Evolutionary conservation across 2,329 filamentous ascomycete species (phyloP).

Genomic region (Fusarium continuum): DNA sequence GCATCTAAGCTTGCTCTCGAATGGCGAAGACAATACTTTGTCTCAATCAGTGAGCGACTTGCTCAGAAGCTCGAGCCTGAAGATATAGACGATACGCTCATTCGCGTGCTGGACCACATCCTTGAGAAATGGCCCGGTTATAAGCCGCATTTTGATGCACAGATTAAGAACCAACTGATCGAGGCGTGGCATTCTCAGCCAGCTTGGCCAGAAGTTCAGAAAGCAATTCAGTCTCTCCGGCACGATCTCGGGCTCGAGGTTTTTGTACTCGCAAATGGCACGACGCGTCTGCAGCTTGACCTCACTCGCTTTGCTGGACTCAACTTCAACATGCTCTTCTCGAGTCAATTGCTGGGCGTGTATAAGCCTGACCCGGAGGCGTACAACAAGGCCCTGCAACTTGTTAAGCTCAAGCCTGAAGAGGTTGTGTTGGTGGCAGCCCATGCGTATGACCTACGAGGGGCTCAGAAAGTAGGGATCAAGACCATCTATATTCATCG

Average conservation of each 20-base stretch:
- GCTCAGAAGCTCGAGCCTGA: constrained; percentile 48
- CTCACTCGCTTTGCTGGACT: constrained; percentile 57
- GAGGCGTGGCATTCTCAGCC: constrained; percentile 58
- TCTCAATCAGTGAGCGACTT: constrained; percentile 53
- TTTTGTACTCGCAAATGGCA: constrained; percentile 65
- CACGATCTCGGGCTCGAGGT: constrained; percentile 51
- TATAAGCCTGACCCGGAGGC: constrained; percentile 59
- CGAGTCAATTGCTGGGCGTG: constrained; percentile 58
- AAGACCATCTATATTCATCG: constrained; percentile 61
- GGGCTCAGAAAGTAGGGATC: constrained; percentile 58
- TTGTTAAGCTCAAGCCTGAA: constrained; percentile 56
- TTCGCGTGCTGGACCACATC: constrained; percentile 51
- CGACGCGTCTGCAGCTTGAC: constrained; percentile 63
- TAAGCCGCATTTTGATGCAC: constrained; percentile 21
- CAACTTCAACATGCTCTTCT: constrained; percentile 62
- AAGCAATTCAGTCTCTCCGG: constrained; percentile 52
- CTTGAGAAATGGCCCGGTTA: constrained; percentile 32
- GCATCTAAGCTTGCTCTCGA: constrained; percentile 56
- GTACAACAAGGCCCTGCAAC: constrained; percentile 56
- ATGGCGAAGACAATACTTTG: constrained; percentile 62
- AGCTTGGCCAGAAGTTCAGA: constrained; percentile 61
- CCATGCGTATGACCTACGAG: constrained; percentile 63
- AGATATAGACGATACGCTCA: constrained; percentile 62
- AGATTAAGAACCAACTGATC: constrained; percentile 42
- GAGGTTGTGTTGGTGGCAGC: constrained; percentile 63